These are phyloP conservation scores for Yarrowia sp. DNA, from an alignment of 805 yeast species.

Conservation along the genomic window DNA sequence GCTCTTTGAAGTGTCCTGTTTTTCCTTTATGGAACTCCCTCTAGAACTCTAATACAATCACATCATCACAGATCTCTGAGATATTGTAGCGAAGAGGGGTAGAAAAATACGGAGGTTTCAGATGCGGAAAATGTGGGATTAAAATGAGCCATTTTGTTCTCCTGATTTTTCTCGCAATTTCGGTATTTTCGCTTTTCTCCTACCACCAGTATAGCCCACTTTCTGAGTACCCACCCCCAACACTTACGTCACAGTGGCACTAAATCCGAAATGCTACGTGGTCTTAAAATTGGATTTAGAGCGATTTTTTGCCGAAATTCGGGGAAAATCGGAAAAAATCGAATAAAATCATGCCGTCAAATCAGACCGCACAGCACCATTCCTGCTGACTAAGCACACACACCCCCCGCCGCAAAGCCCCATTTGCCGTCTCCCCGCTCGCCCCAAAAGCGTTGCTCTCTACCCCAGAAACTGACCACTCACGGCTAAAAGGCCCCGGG, in stretches of 20 bases:
- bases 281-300: not conserved
- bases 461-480: conserved; percentile 31
- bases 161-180: too few species aligned
- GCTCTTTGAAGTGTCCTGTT: too few species aligned
- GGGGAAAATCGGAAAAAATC: not conserved
- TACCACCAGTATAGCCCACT: too few species aligned
- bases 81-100: not conserved
- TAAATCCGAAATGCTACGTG: conserved; percentile 24
- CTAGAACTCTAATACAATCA: not conserved
- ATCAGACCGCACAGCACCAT: not conserved
- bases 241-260: not conserved
- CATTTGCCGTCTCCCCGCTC: not conserved
- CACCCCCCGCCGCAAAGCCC: too few species aligned
- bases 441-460: not conserved
- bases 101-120: too few species aligned
- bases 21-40: too few species aligned
- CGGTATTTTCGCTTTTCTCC: too few species aligned
- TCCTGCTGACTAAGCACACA: too few species aligned
- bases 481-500: conserved; percentile 33
- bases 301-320: too few species aligned
- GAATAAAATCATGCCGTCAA: not conserved
- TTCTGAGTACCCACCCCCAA: too few species aligned
- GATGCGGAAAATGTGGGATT: too few species aligned
- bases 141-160: too few species aligned
- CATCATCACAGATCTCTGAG: conserved; percentile 3